These are phyloP conservation scores for Microdochium bolleyi DNA, from an alignment of 2,329 filamentous ascomycete genomes.

Conservation along the genomic window DNA sequence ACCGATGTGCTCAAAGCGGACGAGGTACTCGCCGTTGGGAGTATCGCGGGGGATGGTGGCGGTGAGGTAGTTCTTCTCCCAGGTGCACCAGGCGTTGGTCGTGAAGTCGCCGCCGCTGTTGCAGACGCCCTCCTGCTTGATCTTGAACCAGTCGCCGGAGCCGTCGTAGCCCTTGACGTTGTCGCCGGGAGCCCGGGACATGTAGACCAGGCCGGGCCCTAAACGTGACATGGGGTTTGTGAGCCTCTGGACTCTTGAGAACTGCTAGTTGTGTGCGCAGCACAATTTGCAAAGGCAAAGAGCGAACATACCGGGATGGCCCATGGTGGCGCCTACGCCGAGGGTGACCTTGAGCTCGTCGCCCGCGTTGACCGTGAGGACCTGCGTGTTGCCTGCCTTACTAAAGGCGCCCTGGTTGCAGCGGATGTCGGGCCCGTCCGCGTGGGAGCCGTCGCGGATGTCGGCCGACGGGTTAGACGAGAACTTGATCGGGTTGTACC, in stretches of 20 bases:
- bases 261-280: too few species aligned
- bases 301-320: conserved; percentile 1
- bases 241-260: too few species aligned
- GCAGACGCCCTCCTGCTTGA: conserved; percentile 4
- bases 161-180: conserved; percentile 16
- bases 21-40: conserved; percentile 24
- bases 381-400: conserved; percentile 1
- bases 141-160: conserved; percentile 15
- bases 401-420: conserved; percentile 20
- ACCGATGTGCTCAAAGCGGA: conserved; percentile 24
- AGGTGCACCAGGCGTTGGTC: conserved; percentile 2
- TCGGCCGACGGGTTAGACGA: conserved; percentile 13
- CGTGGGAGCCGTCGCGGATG: conserved; percentile 12
- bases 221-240: too few species aligned
- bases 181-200: not conserved
- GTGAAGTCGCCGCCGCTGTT: not conserved
- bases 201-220: not conserved
- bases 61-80: conserved; percentile 14
- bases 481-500: conserved; percentile 19
- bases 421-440: conserved; percentile 13
- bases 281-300: too few species aligned
- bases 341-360: conserved; percentile 1
- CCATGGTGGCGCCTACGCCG: conserved; percentile 3
- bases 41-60: conserved; percentile 23
- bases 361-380: conserved; percentile 1